These are phyloP conservation scores for Stachybotrys chartarum DNA, from an alignment of 2,329 filamentous ascomycete species.

Conservation along the genomic window DNA sequence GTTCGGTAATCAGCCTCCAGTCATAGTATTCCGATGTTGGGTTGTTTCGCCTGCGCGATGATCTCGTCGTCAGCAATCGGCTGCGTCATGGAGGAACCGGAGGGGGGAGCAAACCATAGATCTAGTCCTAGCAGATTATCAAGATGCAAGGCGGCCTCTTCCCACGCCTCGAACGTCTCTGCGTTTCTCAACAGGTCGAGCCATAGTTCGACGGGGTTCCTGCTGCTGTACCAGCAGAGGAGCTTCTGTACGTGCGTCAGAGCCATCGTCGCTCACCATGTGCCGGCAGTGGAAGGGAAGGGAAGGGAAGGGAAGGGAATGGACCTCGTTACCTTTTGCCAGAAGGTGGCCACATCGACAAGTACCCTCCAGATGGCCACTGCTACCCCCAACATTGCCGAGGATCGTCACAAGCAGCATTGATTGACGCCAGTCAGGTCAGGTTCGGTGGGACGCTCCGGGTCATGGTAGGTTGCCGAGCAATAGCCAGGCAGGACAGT, in stretches of 20 bases:
- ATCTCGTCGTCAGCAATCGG: constrained; percentile 5
- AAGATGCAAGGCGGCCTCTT: constrained; percentile 73
- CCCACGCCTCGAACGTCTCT: constrained; percentile 75
- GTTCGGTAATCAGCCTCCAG: constrained; percentile 73
- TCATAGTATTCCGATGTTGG: constrained; percentile 78
- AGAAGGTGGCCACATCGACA: constrained; percentile 55
- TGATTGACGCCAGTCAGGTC: background rate
- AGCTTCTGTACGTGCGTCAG: constrained; percentile 48
- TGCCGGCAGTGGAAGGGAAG: constrained; percentile 2
- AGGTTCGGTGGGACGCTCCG: background rate
- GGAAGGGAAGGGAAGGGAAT: background rate
- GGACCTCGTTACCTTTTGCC: constrained; percentile 47
- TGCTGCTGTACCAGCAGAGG: constrained; percentile 58
- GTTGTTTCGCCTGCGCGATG: constrained; percentile 62
- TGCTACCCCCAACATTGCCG: constrained; percentile 34
- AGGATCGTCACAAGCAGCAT: constrained; percentile 24
- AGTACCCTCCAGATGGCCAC: constrained; percentile 50
- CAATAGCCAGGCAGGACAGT: background rate
- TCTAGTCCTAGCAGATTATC: constrained; percentile 76
- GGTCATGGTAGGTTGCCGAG: background rate
- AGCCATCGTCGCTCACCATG: constrained; percentile 4
- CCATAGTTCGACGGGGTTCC: constrained; percentile 58
- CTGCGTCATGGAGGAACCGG: background rate
- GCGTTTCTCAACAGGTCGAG: constrained; percentile 59
- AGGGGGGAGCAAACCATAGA: constrained; percentile 52